Conservation (phyloP, 495 filamentous ascomycete genomes). For the Xylaria flabelliformis region DNA sequence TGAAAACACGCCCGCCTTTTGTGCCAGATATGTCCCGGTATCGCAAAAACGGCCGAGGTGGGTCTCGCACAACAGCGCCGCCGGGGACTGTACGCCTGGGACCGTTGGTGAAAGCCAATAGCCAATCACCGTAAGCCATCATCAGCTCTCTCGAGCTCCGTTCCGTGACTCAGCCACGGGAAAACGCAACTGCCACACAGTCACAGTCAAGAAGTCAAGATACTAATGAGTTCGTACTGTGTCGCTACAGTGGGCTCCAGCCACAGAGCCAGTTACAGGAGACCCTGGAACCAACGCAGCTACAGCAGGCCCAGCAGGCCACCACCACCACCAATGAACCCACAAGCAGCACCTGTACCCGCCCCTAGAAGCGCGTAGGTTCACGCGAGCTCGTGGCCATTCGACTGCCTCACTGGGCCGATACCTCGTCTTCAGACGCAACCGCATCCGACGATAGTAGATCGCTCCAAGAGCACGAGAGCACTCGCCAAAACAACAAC, state of each 20-base stretch:
- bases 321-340: not conserved
- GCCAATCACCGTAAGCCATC: slow-evolving; percentile 26
- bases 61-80: slow-evolving; percentile 2
- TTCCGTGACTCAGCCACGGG: slow-evolving; percentile 3
- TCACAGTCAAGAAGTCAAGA: not conserved
- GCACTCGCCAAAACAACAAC: not conserved
- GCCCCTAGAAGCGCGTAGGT: slow-evolving; percentile 26
- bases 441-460: slow-evolving; percentile 10
- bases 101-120: not conserved
- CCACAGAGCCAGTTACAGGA: slow-evolving; percentile 13
- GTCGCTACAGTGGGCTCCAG: not conserved
- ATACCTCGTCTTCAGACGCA: slow-evolving; percentile 20
- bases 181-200: too few relatives aligned
- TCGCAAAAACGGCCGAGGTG: slow-evolving; percentile 3
- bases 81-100: too few relatives aligned
- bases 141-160: slow-evolving; percentile 7
- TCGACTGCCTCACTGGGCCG: slow-evolving; percentile 21
- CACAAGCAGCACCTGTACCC: slow-evolving; percentile 20
- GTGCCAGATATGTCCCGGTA: slow-evolving; percentile 4
- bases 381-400: slow-evolving; percentile 26
- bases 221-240: slow-evolving; percentile 1
- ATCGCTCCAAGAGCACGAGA: not conserved
- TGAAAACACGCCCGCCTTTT: not conserved
- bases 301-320: not conserved
- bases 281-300: not conserved